phyloP scores from a whole-genome alignment of 2,329 filamentous ascomycete species.

The Plectosphaerella plurivora region DNA sequence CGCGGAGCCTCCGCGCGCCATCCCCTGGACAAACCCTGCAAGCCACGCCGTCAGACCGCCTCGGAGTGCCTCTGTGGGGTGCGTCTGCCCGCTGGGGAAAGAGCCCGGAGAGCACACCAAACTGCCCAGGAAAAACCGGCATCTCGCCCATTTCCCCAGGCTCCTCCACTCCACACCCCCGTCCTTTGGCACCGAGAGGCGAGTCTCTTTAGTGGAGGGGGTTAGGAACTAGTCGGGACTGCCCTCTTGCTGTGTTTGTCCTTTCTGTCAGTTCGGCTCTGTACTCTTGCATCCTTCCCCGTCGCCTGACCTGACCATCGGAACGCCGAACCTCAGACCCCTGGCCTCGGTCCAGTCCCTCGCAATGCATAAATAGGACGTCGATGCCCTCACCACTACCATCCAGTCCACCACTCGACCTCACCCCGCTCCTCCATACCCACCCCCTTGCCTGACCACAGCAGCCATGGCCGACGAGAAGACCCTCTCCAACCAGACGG shows the following conservation, averaged over 20 bases:
- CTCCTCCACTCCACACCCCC: not conserved
- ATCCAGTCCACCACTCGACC: not conserved
- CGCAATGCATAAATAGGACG: not conserved
- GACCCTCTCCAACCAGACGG: not conserved
- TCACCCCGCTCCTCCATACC: not conserved
- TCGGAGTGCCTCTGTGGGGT: not conserved
- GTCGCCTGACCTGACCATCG: no score
- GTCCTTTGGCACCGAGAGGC: not conserved
- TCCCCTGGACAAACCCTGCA: not conserved
- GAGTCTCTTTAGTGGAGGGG: not conserved
- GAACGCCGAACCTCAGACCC: not conserved
- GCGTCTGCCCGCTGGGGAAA: not conserved
- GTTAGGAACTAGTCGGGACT: not conserved
- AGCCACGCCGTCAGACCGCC: not conserved
- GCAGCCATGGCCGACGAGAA: conserved; percentile 17
- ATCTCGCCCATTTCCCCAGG: not conserved
- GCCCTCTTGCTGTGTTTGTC: not conserved
- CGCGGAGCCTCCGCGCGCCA: not conserved
- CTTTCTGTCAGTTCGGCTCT: not conserved
- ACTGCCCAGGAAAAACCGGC: not conserved
- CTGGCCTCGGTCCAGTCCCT: not conserved
- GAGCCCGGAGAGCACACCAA: no score
- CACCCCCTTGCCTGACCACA: not conserved
- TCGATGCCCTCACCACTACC: not conserved
- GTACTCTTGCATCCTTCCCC: not conserved